Evolutionary conservation across 2,329 filamentous ascomycete species (phyloP), one percentile per base, ranked within the genome.

Genomic region (Ophiosphaerella korrae): DNA sequence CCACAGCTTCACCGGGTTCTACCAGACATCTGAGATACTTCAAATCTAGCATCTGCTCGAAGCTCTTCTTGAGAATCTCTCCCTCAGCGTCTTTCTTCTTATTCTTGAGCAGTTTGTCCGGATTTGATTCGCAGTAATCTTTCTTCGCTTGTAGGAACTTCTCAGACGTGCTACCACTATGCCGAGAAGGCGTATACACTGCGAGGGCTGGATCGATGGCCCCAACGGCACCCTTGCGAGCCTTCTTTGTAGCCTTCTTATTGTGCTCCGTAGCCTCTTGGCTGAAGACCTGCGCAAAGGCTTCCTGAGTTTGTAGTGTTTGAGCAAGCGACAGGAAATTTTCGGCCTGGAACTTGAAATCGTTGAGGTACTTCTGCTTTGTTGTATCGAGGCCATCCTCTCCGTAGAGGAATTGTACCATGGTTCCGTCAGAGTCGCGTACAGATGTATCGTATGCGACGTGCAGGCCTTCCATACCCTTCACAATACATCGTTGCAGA

Each of bases 401-500:
- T 53, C 94, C 94, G 69, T 97, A 99, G 29, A 99, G 75, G 75
- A 99, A 97, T 70, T 99, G 94, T 2, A 99, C 83, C 66, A 99
- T 83, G 2, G 89, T 90, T 21, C 95, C 95, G 71, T 99, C 95
- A 0, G 93, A 88, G 66, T 99, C 93, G 57, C 94, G 86, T 13
- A 99, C 94, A 1, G 92, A 95, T 7, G 88, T 92, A 68, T 99
- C 94, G 71, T 99, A 97, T 54, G 92, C 87, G 2, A 96, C 92
- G 64, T 87, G 88, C 37, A 97, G 81, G 3, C 94, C 94, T 75
- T 99, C 94, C 89, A 99, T 95, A 55, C 94, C 94, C 78, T 99
- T 99, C 78, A 99, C 95, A 56, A 99, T 82, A 82, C 94, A 99
- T 70, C 95, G 84, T 73, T 99, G 94, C 44, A 99, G 80, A 71